Percentiles rank a stretch among this genome's conserved stretches.
These are phyloP conservation scores for Aspergillus fumigatiaffinis DNA, from an alignment of 2,329 filamentous ascomycete genomes.

Conservation along the genomic window DNA sequence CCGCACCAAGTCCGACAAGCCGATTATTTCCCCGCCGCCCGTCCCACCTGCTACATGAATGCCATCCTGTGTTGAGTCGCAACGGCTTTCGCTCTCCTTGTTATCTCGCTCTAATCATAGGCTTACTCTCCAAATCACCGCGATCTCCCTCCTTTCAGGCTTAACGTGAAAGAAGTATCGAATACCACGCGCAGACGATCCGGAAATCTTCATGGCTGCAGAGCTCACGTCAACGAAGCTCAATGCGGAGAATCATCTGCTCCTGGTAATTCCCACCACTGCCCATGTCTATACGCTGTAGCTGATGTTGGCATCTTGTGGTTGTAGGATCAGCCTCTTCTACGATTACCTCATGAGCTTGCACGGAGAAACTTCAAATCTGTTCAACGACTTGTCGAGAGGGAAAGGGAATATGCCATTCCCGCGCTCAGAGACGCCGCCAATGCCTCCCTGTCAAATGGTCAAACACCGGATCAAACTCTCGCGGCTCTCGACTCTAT, in stretches of 20 bases:
- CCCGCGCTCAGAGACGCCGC: conserved; percentile 49
- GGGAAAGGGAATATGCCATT: conserved; percentile 45
- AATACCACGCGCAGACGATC: background rate
- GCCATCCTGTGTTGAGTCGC: background rate
- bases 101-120: background rate
- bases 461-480: conserved; percentile 64
- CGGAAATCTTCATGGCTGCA: conserved; percentile 31
- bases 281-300: conserved; percentile 6
- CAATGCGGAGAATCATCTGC: conserved; percentile 48
- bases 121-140: background rate
- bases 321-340: conserved; percentile 80
- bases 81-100: background rate
- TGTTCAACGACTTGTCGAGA: conserved; percentile 49
- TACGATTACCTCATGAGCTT: conserved; percentile 88
- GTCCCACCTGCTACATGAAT: background rate
- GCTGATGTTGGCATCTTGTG: conserved; percentile 7
- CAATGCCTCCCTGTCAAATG: conserved; percentile 62
- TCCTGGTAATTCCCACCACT: conserved; percentile 37
- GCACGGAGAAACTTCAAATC: conserved; percentile 91
- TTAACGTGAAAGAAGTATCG: background rate
- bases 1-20: background rate
- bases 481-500: conserved; percentile 78
- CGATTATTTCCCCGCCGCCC: too few species aligned
- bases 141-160: background rate
- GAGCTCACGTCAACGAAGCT: conserved; percentile 47